A percentile compares a stretch with the other conserved stretches of the same genome.
Evolutionary conservation across 2,329 filamentous ascomycete genomes (phyloP).

Genomic region (Alternaria sp.): DNA sequence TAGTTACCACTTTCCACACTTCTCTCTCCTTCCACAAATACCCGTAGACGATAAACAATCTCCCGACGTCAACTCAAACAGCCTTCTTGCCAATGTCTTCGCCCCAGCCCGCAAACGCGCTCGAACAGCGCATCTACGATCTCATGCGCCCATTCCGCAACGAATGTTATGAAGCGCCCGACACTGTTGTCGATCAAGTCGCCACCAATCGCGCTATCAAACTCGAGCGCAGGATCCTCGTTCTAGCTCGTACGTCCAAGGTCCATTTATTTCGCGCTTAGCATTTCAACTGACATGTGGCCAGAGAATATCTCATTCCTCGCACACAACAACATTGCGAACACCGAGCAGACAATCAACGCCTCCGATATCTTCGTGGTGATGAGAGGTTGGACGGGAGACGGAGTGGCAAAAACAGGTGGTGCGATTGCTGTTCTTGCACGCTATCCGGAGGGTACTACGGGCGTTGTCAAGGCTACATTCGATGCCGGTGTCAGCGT

Average conservation of each 20-base stretch:
- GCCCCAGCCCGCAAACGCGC: conserved; percentile 3
- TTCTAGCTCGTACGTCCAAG: not conserved
- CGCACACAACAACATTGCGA: not conserved
- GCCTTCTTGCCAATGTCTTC: not conserved
- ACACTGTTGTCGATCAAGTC: not conserved
- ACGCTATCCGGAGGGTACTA: not conserved
- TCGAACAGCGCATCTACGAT: conserved; percentile 17
- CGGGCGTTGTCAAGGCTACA: conserved; percentile 1
- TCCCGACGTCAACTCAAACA: too few relatives aligned
- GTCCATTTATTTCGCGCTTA: rapidly evolving
- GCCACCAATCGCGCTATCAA: not conserved
- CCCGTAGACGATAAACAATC: not conserved
- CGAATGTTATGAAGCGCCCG: not conserved
- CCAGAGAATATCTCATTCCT: not conserved
- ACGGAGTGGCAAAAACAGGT: not conserved
- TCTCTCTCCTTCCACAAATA: not conserved
- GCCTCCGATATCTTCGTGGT: not conserved
- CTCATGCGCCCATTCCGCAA: conserved; percentile 10
- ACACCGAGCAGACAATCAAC: not conserved
- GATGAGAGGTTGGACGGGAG: not conserved
- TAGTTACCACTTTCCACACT: not conserved
- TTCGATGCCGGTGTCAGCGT: not conserved
- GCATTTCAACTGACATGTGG: not conserved
- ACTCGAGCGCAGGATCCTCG: not conserved
- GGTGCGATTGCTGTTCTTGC: conserved; percentile 1